Evolutionary conservation across 2,329 filamentous ascomycete genomes (phyloP).

Genomic region (Ascochyta koolunga): DNA sequence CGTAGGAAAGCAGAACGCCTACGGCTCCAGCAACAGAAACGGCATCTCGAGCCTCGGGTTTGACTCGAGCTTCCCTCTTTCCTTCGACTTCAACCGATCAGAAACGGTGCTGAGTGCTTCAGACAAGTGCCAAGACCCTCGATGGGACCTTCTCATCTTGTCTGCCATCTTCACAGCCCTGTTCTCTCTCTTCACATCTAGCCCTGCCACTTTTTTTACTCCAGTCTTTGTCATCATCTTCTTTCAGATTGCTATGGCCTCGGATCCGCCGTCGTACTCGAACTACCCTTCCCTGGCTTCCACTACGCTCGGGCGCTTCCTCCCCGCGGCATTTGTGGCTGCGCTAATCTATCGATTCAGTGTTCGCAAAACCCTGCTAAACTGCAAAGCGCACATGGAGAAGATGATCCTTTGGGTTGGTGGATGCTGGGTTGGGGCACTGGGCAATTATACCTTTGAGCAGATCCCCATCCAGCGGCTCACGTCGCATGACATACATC

Average conservation of each 20-base stretch:
- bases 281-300: constrained; percentile 42
- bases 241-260: constrained; percentile 46
- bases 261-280: constrained; percentile 41
- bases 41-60: constrained; percentile 43
- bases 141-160: constrained; percentile 42
- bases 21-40: constrained; percentile 29
- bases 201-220: constrained; percentile 38
- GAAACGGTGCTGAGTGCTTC: constrained; percentile 19
- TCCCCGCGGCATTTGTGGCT: constrained; percentile 42
- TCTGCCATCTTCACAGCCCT: constrained; percentile 41
- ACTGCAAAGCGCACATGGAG: constrained; percentile 43
- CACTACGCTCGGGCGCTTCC: constrained; percentile 38
- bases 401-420: constrained; percentile 48
- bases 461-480: constrained; percentile 45
- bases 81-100: constrained; percentile 37
- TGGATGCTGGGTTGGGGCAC: constrained; percentile 43
- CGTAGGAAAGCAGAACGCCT: constrained; percentile 32
- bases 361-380: constrained; percentile 33
- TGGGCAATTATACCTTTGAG: constrained; percentile 43
- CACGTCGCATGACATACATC: constrained; percentile 44
- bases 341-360: constrained; percentile 38
- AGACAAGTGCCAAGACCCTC: constrained; percentile 40
- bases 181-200: constrained; percentile 40
- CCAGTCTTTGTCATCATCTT: constrained; percentile 40
- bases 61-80: constrained; percentile 43